Evolutionary conservation across 2,329 filamentous ascomycete species (phyloP).

Genomic region (Epichloe festucae): DNA sequence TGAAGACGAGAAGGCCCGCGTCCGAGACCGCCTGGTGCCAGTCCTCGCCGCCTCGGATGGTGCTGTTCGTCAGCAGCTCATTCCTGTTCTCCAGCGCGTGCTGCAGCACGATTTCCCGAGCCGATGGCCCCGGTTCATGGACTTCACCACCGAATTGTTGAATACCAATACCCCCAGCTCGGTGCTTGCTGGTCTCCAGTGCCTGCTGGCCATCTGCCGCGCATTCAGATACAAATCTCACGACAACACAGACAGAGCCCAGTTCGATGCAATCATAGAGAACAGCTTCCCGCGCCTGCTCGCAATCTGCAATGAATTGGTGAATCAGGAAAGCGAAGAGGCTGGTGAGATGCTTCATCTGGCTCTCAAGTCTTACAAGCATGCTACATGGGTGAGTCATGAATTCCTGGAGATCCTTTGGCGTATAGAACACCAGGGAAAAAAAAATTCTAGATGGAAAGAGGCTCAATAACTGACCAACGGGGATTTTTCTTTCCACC

Average conservation of each 20-base stretch:
- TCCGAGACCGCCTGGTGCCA: conserved; percentile 79
- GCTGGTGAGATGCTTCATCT: conserved; percentile 94
- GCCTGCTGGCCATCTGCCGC: conserved; percentile 84
- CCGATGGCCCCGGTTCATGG: conserved; percentile 88
- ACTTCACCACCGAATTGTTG: conserved; percentile 80
- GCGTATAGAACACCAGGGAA: too few relatives aligned
- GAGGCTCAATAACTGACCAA: not conserved
- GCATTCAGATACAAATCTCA: conserved; percentile 86
- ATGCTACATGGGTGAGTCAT: conserved; percentile 71
- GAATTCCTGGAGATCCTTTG: not conserved
- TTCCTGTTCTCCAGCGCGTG: conserved; percentile 90
- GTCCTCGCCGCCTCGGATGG: conserved; percentile 70
- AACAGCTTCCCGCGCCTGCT: conserved; percentile 80
- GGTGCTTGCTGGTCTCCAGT: conserved; percentile 88
- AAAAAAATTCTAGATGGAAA: too few relatives aligned
- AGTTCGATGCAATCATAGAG: conserved; percentile 92
- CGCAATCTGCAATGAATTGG: conserved; percentile 73
- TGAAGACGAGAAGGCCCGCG: conserved; percentile 77
- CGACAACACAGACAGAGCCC: conserved; percentile 60
- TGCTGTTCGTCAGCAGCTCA: conserved; percentile 79
- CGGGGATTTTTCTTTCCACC: not conserved
- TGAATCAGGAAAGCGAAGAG: conserved; percentile 84
- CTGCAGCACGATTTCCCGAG: conserved; percentile 90
- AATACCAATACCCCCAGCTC: conserved; percentile 75
- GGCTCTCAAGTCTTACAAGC: conserved; percentile 93